Evolutionary conservation across 495 filamentous ascomycete genomes (phyloP), one percentile per base, ranked within the genome.

Genomic region (Collariella sp.): DNA sequence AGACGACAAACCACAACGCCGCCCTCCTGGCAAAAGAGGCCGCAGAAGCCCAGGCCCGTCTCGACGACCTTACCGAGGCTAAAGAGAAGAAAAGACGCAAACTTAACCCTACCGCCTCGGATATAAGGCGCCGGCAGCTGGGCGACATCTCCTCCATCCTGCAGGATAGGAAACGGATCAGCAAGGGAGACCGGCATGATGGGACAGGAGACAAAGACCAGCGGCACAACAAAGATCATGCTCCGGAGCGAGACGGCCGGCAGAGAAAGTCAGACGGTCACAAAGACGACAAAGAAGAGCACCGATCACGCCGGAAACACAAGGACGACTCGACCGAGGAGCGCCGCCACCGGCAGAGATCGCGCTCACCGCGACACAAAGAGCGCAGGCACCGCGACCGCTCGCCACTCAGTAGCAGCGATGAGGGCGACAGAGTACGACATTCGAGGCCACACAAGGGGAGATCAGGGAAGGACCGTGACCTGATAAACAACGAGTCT

Each of bases 1-100:
- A 94, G 52, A 91, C 89, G 1, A 87, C 93, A 55, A 87, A 60
- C 48, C 93, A 98, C 68, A 98, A 98, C 78, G 80, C 87, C 12
- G 86, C 89, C 6, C 74, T 96, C 50, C 79, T 85, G 38, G 88
- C 83, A 0, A 95, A 86, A 58, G 91, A 97, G 65, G 82, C 83
- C 36, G 80, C 56, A 63, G 83, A 74, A 72, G 67, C 75, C 9
- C 71, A 75, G 44, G 66, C 60, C 44, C 76, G 72, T 26, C 70
- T 81, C 13, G 67, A 73, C 34, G 61, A 70, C 24, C 65, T 77
- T 23, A 72, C 71, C 22, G 64, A 68, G 36, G 69, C 66, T 10
- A 71, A 73, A 29, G 67, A 70, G 41, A 63, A 57, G 35, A 73
- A 69, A 56, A 60, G 69, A 44, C 66, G 64, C 52, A 72, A 62